Conservation (phyloP, 176 grass and related monocot genomes). For the Stipa capillata region DNA sequence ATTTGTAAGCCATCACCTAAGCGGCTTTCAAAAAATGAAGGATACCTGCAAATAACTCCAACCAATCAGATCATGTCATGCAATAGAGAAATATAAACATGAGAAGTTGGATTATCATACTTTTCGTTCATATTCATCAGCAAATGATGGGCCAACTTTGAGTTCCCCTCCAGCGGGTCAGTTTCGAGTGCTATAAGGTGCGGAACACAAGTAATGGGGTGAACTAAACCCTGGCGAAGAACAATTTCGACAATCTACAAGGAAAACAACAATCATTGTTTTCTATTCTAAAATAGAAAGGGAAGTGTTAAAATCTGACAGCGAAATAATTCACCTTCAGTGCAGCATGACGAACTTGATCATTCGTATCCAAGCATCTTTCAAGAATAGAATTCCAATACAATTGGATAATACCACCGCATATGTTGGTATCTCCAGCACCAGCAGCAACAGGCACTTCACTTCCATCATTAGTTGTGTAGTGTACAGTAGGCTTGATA, state of each 20-base stretch:
- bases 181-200: constrained; percentile 96
- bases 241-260: constrained; percentile 97
- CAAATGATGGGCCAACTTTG: constrained; percentile 92
- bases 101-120: constrained; percentile 32
- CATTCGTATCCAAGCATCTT: constrained; percentile 73
- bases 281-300: not conserved
- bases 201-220: constrained; percentile 94
- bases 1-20: constrained; percentile 91
- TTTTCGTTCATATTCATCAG: constrained; percentile 99
- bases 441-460: constrained; percentile 94
- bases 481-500: constrained; percentile 30
- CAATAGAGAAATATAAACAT: constrained; percentile 5
- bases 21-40: constrained; percentile 91
- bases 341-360: constrained; percentile 78
- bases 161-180: constrained; percentile 75
- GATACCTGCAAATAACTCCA: constrained; percentile 62
- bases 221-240: constrained; percentile 89
- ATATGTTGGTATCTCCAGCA: constrained; percentile 98
- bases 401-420: constrained; percentile 96
- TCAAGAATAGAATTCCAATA: constrained; percentile 94
- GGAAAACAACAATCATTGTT: constrained; percentile 6
- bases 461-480: constrained; percentile 44
- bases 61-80: not conserved
- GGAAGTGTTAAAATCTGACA: constrained; percentile 6
- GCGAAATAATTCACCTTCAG: constrained; percentile 72